Base-by-base conservation (phyloP, 2,329 filamentous ascomycete species). In the Aureobasidium sp. region DNA sequence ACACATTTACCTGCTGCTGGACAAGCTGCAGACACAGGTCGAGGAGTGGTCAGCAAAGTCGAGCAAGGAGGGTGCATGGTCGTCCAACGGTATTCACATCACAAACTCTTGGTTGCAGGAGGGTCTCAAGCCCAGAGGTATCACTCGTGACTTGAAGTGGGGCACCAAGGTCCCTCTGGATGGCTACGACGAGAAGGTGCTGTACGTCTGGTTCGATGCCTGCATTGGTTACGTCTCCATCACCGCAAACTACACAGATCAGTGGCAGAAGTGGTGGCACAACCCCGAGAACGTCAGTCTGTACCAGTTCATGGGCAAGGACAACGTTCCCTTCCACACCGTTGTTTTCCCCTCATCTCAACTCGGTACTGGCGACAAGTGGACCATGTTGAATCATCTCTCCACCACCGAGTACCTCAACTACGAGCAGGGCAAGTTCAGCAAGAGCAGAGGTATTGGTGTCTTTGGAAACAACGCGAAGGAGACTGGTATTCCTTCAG, bases 221-320 rank as follows among this genome's bases (percentile, higher is more conserved):
- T 94, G 90, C 75, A 94, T 96, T 70, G 92, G 92, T 22, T 97
- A 97, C 73, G 87, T 91, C n/a, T 96, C 91, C 1, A 97, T 97
- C 68, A 96, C 92, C 1, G 90, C 90, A 66, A 91, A 86, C 69
- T 96, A 96, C 74, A 96, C 91, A 5, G 82, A 86, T 48, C 82
- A 95, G 65, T 97, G 92, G 92, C 87, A 96, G 78, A 83, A 90
- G 71, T 97, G 92, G 92, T 97, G 92, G 92, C 87, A 88, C 71
- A 88, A 95, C 73, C 90, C 91, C 0, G 87, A 96, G 48, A 82
- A 96, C 37, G 91, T 97, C 52, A 84, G 88, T 71, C 83, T 97
- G 14, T 96, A 94, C 75, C 92, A 97, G 77, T 95, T 97, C 81
- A 90, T 96, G 85, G 92, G 92, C 77, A 97, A 96, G 74, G 89